Base-by-base conservation (phyloP, 2,329 filamentous ascomycete species). In the Trichothecium roseum region DNA sequence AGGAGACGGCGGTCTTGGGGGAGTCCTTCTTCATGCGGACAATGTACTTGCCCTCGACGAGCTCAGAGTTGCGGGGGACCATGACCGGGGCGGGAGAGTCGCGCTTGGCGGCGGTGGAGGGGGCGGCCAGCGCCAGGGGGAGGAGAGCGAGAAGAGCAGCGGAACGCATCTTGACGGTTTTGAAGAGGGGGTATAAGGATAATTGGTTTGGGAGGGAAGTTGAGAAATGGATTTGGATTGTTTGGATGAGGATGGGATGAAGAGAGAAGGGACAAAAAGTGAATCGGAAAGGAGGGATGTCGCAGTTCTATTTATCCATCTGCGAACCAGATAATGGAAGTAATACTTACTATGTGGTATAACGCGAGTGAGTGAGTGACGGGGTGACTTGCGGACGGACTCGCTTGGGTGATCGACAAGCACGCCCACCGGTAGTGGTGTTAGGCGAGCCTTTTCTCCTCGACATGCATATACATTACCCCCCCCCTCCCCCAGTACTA, bases 1-100 rank as follows among this genome's bases (percentile, higher is more conserved):
- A 36, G 20, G 36, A 37, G 30, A 56, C 40, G 5, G 52, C 45
- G 26, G 48, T 28, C n/a, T 33, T 34, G 28, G 39, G 37, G 35
- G 38, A 34, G 12, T 45, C 43, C 36, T 38, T 40, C 46, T 52
- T 55, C 45, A 61, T 53, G 43, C 53, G 56, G 45, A 61, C 48
- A 22, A 61, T 61, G 49, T 53, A 61, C 43, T 54, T 60, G 47
- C 51, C 53, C 32, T 53, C 50, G 26, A 60, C 40, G 35, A 53
- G 39, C 40, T 51, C 39, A 30, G 43, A 49, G 22, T 45, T 51
- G 9, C 54, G 53, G 30, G 56, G 52, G 15, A 50, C 44, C 28
- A 59, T 36, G 18, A 60, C 35, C 26, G 57, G 57, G 16, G 57
- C 57, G 16, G 54, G 56, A 26, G 50, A 43, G 32, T 49, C 42